Base-by-base conservation (phyloP, 352 stramenopile genomes). In the Phytophthora hybrid region DNA sequence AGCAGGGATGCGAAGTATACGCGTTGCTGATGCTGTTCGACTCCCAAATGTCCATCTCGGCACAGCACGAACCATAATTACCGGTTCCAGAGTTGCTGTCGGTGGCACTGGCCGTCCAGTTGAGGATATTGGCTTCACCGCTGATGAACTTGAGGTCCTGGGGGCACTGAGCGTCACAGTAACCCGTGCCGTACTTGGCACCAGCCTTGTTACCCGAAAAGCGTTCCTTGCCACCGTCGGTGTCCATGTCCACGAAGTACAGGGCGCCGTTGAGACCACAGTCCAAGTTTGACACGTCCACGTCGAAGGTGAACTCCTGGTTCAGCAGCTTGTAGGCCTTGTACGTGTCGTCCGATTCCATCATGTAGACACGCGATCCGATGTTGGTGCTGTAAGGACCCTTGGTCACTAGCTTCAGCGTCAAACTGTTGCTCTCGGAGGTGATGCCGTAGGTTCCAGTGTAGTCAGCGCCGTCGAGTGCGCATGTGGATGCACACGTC, bases 81-180 rank as follows among this genome's bases (percentile, higher is more conserved):
- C 80, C 80, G 14, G 44, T 37, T 1, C 82, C 82, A 1, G 82
- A 75, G 51, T 78, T 89, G 44, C 54, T 52, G 26, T 86, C 74
- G 3, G 57, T 59, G 1, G 32, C 19, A 49, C 55, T 62, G 1
- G 55, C n/a, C 2, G 54, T 67, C 82, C 78, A 89, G 54, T 83
- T 66, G 2, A 83, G 19, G 11, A 83, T 64, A 65, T 89, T 89
- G 4, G 82, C 82, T 32, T 84, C 79, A 53, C 82, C 82, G 39
- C 84, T 69, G 61, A 89, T 83, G 71, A 86, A 89, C 78, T 89
- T 87, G 62, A 87, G 63, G 59, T 87, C 79, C 19, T 76, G 66
- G 0, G 80, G 82, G 57, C 80, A 87, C 57, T 89, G 82, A 26
- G 80, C 80, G 29, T 88, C 82, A 41, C 82, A 89, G 58, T 61